Conservation (phyloP, 305 asterid genomes). For the Plantago coronopus region DNA sequence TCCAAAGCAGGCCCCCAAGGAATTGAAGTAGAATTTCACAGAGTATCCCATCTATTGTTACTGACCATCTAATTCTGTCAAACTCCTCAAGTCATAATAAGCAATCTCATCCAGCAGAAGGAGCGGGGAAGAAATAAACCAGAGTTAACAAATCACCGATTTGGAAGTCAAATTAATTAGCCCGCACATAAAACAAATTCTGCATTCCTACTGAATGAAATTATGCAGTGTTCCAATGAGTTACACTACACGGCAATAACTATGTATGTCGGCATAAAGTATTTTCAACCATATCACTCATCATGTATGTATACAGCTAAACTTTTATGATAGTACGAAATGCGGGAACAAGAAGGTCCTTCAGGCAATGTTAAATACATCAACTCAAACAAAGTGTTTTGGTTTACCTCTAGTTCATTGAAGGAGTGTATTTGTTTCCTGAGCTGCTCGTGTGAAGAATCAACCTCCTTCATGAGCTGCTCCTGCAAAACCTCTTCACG, state of each 20-base stretch:
- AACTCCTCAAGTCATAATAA: not conserved
- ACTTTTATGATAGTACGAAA: not conserved
- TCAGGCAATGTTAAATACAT: no score
- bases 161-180: not conserved
- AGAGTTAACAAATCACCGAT: not conserved
- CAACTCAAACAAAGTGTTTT: slow-evolving; percentile 4
- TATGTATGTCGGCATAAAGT: no score
- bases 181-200: no score
- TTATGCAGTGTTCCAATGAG: not conserved
- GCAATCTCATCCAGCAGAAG: not conserved
- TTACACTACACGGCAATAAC: not conserved
- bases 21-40: no score
- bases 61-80: no score
- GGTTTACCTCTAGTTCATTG: slow-evolving; percentile 78
- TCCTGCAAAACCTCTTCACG: slow-evolving; percentile 74
- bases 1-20: no score
- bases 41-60: no score
- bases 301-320: not conserved
- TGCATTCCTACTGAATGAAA: no score
- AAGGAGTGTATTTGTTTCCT: slow-evolving; percentile 62
- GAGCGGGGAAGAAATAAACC: not conserved
- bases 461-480: slow-evolving; percentile 66
- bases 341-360: no score
- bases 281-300: not conserved
- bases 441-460: slow-evolving; percentile 69